These are phyloP conservation scores for Phytopythium sindhum DNA, from an alignment of 352 stramenopile species.

Conservation along the genomic window DNA sequence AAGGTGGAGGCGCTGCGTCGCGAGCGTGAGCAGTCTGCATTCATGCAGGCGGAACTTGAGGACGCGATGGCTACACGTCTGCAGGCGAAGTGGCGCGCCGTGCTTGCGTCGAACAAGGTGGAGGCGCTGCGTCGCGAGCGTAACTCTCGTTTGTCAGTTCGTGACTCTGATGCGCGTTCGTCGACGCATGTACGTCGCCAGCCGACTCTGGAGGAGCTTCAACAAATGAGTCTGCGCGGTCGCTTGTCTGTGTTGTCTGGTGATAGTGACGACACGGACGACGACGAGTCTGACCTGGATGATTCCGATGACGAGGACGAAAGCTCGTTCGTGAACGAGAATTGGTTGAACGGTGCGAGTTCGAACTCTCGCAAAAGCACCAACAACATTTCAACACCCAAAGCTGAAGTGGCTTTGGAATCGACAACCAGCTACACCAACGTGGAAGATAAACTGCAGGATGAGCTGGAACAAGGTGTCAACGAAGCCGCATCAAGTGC, in stretches of 20 bases:
- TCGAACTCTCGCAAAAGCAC: not conserved
- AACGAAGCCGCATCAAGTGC: not conserved
- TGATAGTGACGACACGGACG: slow-evolving; percentile 35
- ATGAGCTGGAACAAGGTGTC: not conserved
- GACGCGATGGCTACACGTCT: slow-evolving; percentile 15
- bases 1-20: slow-evolving; percentile 3
- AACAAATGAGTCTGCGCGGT: slow-evolving; percentile 41
- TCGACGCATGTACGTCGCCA: slow-evolving; percentile 15
- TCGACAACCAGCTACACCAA: not conserved
- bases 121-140: not conserved
- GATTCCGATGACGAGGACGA: slow-evolving; percentile 22
- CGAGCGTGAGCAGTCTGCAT: not conserved
- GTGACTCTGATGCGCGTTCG: not conserved
- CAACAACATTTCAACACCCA: not conserved
- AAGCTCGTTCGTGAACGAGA: not conserved
- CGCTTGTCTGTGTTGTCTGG: slow-evolving; percentile 39
- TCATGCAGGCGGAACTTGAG: slow-evolving; percentile 6
- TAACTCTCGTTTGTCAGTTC: not conserved
- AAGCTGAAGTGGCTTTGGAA: not conserved
- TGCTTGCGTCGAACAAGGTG: slow-evolving; percentile 3
- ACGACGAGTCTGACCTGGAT: slow-evolving; percentile 17
- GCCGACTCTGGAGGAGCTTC: slow-evolving; percentile 40
- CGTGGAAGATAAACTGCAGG: not conserved
- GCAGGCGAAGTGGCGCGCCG: slow-evolving; percentile 6
- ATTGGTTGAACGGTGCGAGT: not conserved